Evolutionary conservation across 2,329 filamentous ascomycete genomes (phyloP), one percentile per base, ranked within the genome.

Genomic region (Harringtonia lauricola): DNA sequence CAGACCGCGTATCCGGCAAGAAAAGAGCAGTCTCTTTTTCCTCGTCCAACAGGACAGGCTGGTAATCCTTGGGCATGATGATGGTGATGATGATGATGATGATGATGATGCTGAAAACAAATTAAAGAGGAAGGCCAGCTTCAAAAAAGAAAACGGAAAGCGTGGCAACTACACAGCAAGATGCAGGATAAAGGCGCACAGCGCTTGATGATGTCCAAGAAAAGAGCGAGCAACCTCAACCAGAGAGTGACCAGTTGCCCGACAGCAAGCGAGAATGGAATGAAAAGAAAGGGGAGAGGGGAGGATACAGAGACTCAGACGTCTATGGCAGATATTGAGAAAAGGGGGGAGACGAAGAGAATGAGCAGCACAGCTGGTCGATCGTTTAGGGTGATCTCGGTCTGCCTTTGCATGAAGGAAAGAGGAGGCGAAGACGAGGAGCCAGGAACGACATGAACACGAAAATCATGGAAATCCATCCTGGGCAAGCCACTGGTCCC

Each of bases 11-110:
- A 3, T 36, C 21, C 4, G 42, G 19, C n/a, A n/a, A 33, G 29
- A 45, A 50, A 1, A 39, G 24, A 10, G 42, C 36, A 15, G 31
- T 29, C 22, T 45, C 48, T 34, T 57, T 59, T 34, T 65, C 61
- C 55, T 65, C 62, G 41, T 64, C 62, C 17, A 58, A 53, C 48
- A 60, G 55, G 15, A 63, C 54, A 2, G 58, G 47, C 21, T 58
- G 60, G 46, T 65, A 65, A 29, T 53, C 35, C 41, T 59, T 61
- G 13, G 59, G 49, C 63, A 64, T 53, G 31, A 45, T 45, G 46
- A 18, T 15, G 13, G 14, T 3, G 15, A 26, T 10, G 8, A 33
- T 14, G 31, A 13, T 46, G 49, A 47, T n/a, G n/a, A 42, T 17
- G 42, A 40, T 28, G 43, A 40, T 50, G 39, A 34, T 13, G 38